Evolutionary conservation across 75 land plant species (phyloP).

Genomic region (Pinus taeda): DNA sequence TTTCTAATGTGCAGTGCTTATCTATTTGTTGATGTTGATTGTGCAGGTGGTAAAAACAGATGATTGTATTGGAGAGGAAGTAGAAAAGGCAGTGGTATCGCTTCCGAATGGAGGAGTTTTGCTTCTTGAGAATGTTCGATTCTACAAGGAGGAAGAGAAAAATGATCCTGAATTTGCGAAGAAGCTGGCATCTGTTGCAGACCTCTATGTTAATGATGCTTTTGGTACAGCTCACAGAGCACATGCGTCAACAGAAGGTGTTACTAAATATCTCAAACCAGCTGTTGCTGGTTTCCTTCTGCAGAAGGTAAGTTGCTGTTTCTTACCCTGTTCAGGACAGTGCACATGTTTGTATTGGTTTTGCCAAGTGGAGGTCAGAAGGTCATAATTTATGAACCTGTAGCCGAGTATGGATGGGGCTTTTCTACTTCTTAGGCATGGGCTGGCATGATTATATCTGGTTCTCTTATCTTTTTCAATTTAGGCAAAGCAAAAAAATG

Average conservation of each 20-base stretch:
- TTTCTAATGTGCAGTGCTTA: neutral
- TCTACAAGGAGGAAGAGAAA: slow-evolving; percentile 93
- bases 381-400: neutral
- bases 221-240: slow-evolving; percentile 96
- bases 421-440: too few species aligned
- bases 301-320: slow-evolving; percentile 63
- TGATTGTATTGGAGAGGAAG: slow-evolving; percentile 77
- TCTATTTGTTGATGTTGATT: neutral
- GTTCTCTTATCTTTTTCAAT: neutral
- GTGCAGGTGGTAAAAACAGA: slow-evolving; percentile 73
- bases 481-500: neutral
- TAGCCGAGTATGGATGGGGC: neutral
- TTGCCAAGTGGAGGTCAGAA: neutral
- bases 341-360: neutral
- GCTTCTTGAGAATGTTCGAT: slow-evolving; percentile 93
- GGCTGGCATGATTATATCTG: neutral
- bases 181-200: slow-evolving; percentile 84
- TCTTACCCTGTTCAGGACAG: neutral
- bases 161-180: slow-evolving; percentile 89
- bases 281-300: slow-evolving; percentile 91
- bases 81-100: slow-evolving; percentile 63
- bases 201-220: slow-evolving; percentile 91
- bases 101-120: slow-evolving; percentile 77
- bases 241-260: slow-evolving; percentile 92
- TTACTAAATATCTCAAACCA: slow-evolving; percentile 71